phyloP scores from a whole-genome alignment of 345 rosid species.

The Populus ilicifolia region DNA sequence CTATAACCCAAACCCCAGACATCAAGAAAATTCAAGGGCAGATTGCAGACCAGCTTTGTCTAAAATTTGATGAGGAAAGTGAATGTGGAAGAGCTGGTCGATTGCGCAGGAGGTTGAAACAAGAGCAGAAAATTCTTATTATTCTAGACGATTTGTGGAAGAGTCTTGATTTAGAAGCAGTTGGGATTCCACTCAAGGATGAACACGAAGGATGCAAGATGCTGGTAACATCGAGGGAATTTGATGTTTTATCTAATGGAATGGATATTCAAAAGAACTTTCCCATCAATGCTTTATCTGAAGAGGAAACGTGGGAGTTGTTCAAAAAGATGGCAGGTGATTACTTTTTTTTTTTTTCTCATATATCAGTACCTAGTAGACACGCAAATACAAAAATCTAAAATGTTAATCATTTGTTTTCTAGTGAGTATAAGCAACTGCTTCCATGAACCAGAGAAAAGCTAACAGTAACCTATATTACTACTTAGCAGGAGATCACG shows the following conservation, averaged over 20 bases:
- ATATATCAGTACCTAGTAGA: too few relatives aligned
- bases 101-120: slow-evolving; percentile 3
- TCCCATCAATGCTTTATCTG: background rate
- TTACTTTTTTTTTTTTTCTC: too few relatives aligned
- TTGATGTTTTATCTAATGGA: background rate
- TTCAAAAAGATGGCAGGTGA: slow-evolving; percentile 17
- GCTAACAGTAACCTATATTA: too few relatives aligned
- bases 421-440: too few relatives aligned
- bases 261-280: slow-evolving; percentile 8
- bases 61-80: slow-evolving; percentile 9
- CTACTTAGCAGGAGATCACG: too few relatives aligned
- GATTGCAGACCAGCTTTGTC: slow-evolving; percentile 15
- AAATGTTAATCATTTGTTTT: too few relatives aligned
- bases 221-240: slow-evolving; percentile 20
- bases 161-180: slow-evolving; percentile 10
- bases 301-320: slow-evolving; percentile 20
- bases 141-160: slow-evolving; percentile 35
- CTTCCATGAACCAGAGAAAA: too few relatives aligned
- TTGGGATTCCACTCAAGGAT: slow-evolving; percentile 18
- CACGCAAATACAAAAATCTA: too few relatives aligned
- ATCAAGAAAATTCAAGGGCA: slow-evolving; percentile 12
- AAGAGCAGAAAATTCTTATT: slow-evolving; percentile 20
- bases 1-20: slow-evolving; percentile 11
- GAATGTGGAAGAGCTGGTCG: slow-evolving; percentile 9
- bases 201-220: slow-evolving; percentile 26